Evolutionary conservation across 148 eudicot species (phyloP).

Genomic region (Cornus kousa): DNA sequence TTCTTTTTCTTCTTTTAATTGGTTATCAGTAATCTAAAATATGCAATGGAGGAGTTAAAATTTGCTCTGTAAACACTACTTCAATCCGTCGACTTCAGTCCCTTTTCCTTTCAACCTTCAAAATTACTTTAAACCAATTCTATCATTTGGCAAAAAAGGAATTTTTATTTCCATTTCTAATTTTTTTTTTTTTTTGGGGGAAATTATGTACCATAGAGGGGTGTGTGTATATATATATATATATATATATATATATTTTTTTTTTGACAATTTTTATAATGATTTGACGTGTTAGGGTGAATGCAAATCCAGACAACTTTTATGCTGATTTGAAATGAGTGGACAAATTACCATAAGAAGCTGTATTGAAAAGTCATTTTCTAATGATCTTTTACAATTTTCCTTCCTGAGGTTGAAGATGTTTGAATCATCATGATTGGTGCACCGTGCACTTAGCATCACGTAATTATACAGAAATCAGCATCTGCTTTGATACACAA

Average conservation of each 20-base stretch:
- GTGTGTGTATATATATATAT: no score
- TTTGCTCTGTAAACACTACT: no score
- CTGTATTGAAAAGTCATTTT: neutral
- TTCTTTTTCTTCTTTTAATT: no score
- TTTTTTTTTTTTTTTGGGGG: no score
- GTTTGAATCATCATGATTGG: neutral
- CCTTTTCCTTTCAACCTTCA: no score
- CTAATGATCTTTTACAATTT: neutral
- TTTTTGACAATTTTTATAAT: no score
- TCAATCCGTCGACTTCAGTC: no score
- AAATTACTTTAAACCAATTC: neutral
- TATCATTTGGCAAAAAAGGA: neutral
- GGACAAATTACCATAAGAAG: neutral
- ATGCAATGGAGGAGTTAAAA: no score
- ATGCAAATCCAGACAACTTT: neutral
- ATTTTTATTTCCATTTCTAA: neutral
- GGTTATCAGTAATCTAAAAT: no score
- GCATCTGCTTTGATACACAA: no score
- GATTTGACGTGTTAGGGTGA: neutral
- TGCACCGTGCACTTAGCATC: slow-evolving; percentile 5
- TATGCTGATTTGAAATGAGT: neutral
- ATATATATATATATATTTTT: no score
- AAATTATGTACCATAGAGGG: no score
- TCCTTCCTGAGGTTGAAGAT: neutral
- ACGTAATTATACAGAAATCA: neutral